Conservation (phyloP, 75 land plant genomes). For the Pinus taeda region DNA sequence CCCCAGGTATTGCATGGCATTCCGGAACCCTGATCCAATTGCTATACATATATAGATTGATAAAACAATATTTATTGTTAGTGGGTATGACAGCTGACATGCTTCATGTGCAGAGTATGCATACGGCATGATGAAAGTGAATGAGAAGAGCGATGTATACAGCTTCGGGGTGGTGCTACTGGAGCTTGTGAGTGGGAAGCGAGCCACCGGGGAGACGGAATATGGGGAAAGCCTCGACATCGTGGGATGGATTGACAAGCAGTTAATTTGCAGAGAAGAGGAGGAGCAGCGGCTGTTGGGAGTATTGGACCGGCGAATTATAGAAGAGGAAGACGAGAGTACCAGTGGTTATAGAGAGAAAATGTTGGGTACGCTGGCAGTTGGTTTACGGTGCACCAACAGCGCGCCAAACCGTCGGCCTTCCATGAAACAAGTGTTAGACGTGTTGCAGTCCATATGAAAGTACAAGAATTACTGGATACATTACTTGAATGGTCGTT, state of each 20-base stretch:
- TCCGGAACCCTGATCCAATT: slow-evolving; percentile 14
- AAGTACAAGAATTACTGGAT: too few relatives aligned
- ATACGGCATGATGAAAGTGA: slow-evolving; percentile 21
- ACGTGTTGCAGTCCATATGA: too few relatives aligned
- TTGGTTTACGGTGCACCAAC: not conserved
- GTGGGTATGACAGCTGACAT: not conserved
- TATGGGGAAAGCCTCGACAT: slow-evolving; percentile 36
- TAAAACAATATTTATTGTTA: not conserved
- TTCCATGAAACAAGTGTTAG: not conserved
- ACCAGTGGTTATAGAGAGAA: not conserved
- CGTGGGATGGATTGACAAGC: slow-evolving; percentile 19
- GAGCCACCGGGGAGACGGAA: slow-evolving; percentile 18
- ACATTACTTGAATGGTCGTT: too few relatives aligned
- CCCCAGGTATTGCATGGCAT: not conserved
- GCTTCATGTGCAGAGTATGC: slow-evolving; percentile 21
- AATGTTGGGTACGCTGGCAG: not conserved
- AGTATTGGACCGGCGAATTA: not conserved
- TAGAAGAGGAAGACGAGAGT: not conserved
- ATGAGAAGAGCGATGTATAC: slow-evolving; percentile 38
- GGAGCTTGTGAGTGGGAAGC: slow-evolving; percentile 30
- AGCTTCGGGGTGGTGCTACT: slow-evolving; percentile 47
- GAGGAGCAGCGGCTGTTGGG: too few relatives aligned
- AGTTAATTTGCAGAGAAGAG: not conserved
- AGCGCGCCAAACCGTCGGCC: not conserved
- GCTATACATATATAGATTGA: slow-evolving; percentile 27